Evolutionary conservation across 2,329 filamentous ascomycete species (phyloP), one percentile per base, ranked within the genome.

Genomic region (Colletotrichum acutatum): DNA sequence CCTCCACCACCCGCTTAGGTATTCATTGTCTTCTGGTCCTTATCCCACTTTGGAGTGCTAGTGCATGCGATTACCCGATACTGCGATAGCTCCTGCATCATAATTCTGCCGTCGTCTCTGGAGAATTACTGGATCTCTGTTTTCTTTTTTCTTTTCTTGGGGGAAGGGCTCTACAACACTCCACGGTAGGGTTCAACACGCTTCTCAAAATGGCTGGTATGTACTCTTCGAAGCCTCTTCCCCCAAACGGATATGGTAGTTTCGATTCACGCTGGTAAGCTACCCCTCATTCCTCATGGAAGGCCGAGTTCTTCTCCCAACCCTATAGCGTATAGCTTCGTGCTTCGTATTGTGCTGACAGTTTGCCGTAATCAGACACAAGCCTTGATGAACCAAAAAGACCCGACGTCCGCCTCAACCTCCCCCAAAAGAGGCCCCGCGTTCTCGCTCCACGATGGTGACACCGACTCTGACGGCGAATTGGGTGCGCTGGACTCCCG

Each of bases 171-270:
- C 19, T 64, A 26, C 32, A 58, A 53, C 4, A 62, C 66, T 61
- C 26, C 19, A 14, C 56, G 54, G n/a, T 46, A 54, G 66, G 22
- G 61, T 57, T 57, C 22, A 30, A 58, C 53, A 52, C 57, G 66
- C 19, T 32, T 67, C 22, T 66, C 46, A 52, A 52, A 28, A 75
- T 75, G 74, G 73, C 73, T 75, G 74, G 74, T 75, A 75, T 60
- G 74, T 75, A 59, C 60, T 16, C n/a, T 60, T 57, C 56, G 66
- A 66, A 32, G 63, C 34, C 30, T 71, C 60, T 54, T 53, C 72
- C 59, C 60, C 66, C 30, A 37, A 61, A n/a, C 8, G 8, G 46
- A 54, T 24, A 19, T 37, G 22, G n/a, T 28, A 28, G 28, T 37
- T 16, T 26, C 26, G 54, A 66, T 69, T 58, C 46, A 68, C 68